Evolutionary conservation across 768 basidiomycete species (phyloP), one percentile per base, ranked within the genome.

Genomic region (Multifurca ochricompacta): DNA sequence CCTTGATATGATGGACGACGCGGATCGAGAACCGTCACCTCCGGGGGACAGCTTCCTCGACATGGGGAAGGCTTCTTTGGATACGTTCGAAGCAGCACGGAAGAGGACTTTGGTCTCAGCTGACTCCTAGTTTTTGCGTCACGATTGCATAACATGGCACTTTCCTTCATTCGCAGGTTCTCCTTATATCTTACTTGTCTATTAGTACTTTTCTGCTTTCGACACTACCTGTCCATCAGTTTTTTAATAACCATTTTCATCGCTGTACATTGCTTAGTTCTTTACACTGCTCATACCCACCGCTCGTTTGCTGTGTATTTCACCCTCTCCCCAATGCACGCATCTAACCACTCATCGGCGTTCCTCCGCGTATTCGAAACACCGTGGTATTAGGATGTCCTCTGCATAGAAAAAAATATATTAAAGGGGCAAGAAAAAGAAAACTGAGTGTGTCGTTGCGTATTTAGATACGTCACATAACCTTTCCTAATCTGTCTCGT

Each of bases 1-100:
- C 66, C 70, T 87, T 44, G 83, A 86, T 32, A 84, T 87, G 54
- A 82, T 70, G 21, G 72, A 74, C 54, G 66, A 67, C 27, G 46
- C 28, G 19, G 63, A 66, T 27, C 56, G 27, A 21, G 59, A 62
- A 30, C 53, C 49, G 28, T 16, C 58, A 14, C 58, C 58, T 1
- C 61, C 64, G 30, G 68, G 67, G 43, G 66, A 66, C 58, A 74
- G 71, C 59, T 74, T 74, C 66, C 64, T 74, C 25, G 73, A 74
- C 54, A 64, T 74, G 55, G 69, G 70, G 9, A 69, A 68, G 59
- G 65, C 62, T 42, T 74, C 73, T n/a, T 68, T 74, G 47, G 73
- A 74, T 63, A 67, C 70, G 56, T 69, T 30, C 64, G 66, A 45
- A 71, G 68, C 51, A 54, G 55, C 39, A 63, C 65, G 39, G 58